Base-by-base conservation (phyloP, 768 basidiomycete species). In the Peribolospora baueri region DNA sequence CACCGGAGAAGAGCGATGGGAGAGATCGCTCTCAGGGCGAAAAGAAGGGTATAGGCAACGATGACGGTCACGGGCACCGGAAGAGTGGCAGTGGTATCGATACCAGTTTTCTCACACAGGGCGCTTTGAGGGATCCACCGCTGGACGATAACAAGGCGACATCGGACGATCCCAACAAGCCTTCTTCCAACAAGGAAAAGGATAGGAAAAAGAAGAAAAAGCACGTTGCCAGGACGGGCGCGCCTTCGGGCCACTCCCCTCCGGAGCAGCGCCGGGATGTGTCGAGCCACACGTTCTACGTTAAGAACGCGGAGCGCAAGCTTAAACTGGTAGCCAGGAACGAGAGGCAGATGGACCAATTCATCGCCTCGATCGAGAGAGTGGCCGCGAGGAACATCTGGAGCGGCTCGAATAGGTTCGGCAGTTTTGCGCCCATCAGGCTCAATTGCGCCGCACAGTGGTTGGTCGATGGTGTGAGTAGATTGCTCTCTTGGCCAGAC, bases 291-390 rank as follows among this genome's bases (percentile, higher is more conserved):
- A 91, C 85, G 1, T 97, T 97, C 68, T 93, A 84, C 62, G 76
- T 98, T 56, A 73, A 80, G 58, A 95, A 93, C 64, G 80, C 85
- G 6, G 91, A 98, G 68, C 79, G 82, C 74, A 75, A 76, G 54
- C 68, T 97, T 60, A 88, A 90, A 67, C 65, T 95, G 10, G 78
- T 77, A 56, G 87, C 93, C 6, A 79, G 78, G 64, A 91, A 81
- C 64, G 84, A 93, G 82, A 76, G 91, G 14, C 87, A 93, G 73
- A 93, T 95, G 86, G 71, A 85, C 55, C 91, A 98, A 66, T 97
- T 87, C 77, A 87, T 97, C 51, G 82, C 87, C 5, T 83, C 84
- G 0, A 70, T 98, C 56, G 83, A 95, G 65, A 78, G 78, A 57
- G 79, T 80, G 38, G 79, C 84, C 0, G 73, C 75, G 13, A 73